These are phyloP conservation scores for Coemansia sp. DNA, from an alignment of 192 early-diverging fungal species.

Conservation along the genomic window DNA sequence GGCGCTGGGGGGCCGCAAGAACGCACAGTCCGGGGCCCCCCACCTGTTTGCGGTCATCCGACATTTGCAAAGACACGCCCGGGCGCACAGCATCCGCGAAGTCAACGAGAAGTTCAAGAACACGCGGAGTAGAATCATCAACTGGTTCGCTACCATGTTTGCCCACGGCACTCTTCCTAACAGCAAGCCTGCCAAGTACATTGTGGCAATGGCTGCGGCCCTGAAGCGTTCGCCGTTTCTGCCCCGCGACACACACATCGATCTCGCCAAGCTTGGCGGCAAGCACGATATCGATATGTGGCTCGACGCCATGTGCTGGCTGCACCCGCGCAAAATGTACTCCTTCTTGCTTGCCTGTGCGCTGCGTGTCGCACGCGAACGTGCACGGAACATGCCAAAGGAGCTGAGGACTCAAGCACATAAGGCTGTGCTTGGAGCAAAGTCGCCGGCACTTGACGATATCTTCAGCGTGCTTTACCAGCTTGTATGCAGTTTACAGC, in stretches of 20 bases:
- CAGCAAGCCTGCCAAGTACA: constrained; percentile 29
- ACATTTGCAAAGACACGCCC: constrained; percentile 25
- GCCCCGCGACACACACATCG: neutral
- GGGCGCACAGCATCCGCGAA: constrained; percentile 20
- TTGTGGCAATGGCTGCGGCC: constrained; percentile 29
- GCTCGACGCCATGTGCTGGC: constrained; percentile 48
- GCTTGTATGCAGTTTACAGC: neutral
- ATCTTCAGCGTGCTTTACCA: neutral
- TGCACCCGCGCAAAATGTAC: constrained; percentile 39
- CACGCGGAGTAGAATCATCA: constrained; percentile 40
- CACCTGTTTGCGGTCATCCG: constrained; percentile 31
- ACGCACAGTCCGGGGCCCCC: constrained; percentile 21
- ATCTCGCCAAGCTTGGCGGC: constrained; percentile 12
- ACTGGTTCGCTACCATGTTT: constrained; percentile 41
- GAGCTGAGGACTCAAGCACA: neutral
- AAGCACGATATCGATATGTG: constrained; percentile 47
- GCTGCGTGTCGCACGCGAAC: neutral
- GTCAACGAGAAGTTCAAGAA: constrained; percentile 53
- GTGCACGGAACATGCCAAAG: neutral
- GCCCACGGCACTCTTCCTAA: constrained; percentile 21
- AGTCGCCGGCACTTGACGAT: neutral
- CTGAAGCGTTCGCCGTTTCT: constrained; percentile 25
- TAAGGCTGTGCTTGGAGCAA: neutral
- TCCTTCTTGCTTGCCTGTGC: constrained; percentile 24
- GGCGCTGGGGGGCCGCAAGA: constrained; percentile 6